Percentiles rank a stretch among this genome's conserved stretches.
Evolutionary conservation across 1,284 basidiomycete species (phyloP).

Genomic region (Cryptococcus amylolentus): DNA sequence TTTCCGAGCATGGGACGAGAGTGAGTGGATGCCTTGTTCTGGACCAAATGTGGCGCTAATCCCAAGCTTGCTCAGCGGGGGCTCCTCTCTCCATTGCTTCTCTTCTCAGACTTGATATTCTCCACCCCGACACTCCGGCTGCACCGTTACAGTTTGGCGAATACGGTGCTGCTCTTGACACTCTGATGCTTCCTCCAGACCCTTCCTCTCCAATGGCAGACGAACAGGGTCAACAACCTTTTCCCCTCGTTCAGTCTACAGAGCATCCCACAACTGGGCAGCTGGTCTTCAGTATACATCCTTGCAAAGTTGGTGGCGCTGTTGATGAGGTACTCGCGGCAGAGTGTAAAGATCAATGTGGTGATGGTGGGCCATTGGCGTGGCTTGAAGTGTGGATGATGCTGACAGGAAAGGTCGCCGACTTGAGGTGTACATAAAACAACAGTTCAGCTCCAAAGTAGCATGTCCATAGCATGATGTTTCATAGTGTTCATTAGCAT

Average conservation of each 20-base stretch:
- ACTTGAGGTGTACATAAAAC: conserved; percentile 18
- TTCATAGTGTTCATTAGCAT: too few species aligned
- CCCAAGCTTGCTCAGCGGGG: conserved; percentile 18
- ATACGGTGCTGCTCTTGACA: conserved; percentile 9
- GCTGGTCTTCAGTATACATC: conserved; percentile 33
- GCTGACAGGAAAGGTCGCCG: conserved; percentile 28
- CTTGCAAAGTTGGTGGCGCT: conserved; percentile 26
- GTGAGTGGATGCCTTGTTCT: conserved; percentile 21
- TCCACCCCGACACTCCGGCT: conserved; percentile 2
- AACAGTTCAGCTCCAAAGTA: neutral
- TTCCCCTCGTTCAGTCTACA: conserved; percentile 31
- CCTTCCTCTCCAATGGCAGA: neutral
- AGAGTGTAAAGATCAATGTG: neutral
- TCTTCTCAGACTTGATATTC: conserved; percentile 9
- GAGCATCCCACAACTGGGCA: conserved; percentile 33
- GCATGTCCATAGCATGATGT: neutral
- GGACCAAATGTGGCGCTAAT: neutral
- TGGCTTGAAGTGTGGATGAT: conserved; percentile 43
- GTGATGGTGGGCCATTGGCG: conserved; percentile 2
- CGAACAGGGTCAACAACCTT: conserved; percentile 10
- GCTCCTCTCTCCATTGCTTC: conserved; percentile 17
- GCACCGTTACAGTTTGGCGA: conserved; percentile 3
- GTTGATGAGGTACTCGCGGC: conserved; percentile 25
- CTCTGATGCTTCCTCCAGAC: conserved; percentile 15
- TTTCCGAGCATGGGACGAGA: conserved; percentile 29